These are phyloP conservation scores for Seminavis robusta DNA, from an alignment of 108 stramenopile genomes.

Conservation along the genomic window DNA sequence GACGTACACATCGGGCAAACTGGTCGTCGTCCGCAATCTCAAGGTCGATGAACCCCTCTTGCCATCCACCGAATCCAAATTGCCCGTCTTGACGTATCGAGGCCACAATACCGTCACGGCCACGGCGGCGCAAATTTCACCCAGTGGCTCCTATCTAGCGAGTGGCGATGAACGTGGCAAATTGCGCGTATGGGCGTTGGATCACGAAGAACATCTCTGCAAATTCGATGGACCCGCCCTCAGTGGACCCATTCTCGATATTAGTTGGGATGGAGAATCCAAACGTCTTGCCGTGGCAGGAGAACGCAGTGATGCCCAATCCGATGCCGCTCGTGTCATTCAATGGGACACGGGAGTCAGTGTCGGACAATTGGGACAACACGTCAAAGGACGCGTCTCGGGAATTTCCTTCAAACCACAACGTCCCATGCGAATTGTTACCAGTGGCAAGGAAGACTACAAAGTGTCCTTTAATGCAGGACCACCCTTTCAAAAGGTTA, in stretches of 20 bases:
- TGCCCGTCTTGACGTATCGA: conserved; percentile 80
- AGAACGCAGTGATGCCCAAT: conserved; percentile 13
- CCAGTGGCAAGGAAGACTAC: conserved; percentile 88
- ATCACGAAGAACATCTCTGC: conserved; percentile 90
- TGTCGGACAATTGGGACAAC: conserved; percentile 56
- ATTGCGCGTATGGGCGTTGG: conserved; percentile 89
- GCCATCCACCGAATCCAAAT: conserved; percentile 27
- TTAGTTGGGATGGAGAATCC: conserved; percentile 94
- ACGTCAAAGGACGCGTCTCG: conserved; percentile 58
- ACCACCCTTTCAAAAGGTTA: conserved; percentile 88
- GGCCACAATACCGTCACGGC: conserved; percentile 79
- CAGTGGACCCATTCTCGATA: conserved; percentile 79
- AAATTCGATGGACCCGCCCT: conserved; percentile 64
- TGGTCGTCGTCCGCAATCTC: conserved; percentile 56
- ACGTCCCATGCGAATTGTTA: conserved; percentile 86
- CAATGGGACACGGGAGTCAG: conserved; percentile 63
- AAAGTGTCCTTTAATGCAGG: conserved; percentile 85
- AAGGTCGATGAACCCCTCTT: conserved; percentile 20
- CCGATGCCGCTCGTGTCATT: conserved; percentile 45
- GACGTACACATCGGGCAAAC: conserved; percentile 56
- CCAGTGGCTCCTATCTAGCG: conserved; percentile 88
- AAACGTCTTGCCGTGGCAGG: conserved; percentile 73
- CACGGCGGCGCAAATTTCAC: conserved; percentile 67
- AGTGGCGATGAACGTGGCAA: conserved; percentile 83
- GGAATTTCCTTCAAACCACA: conserved; percentile 71